A percentile compares a stretch with the other conserved stretches of the same genome.
These are phyloP conservation scores for Clitopilus hobsonii DNA, from an alignment of 768 basidiomycete genomes.

Conservation along the genomic window DNA sequence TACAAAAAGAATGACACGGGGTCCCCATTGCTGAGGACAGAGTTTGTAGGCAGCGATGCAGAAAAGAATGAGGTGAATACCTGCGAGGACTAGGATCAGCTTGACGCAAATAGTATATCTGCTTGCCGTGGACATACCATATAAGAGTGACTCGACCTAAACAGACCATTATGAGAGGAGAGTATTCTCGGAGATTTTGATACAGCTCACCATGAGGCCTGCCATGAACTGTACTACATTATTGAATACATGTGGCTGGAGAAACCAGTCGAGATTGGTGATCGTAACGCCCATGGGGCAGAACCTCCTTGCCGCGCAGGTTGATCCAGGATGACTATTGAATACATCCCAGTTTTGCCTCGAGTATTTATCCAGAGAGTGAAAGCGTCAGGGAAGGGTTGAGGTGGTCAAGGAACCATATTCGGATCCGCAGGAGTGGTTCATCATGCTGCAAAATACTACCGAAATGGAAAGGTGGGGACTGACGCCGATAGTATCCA, in stretches of 20 bases:
- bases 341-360: too few relatives aligned
- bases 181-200: too few relatives aligned
- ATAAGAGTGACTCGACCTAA: neutral
- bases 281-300: neutral
- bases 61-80: slow-evolving; percentile 32
- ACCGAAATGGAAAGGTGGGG: neutral
- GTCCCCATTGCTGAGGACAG: slow-evolving; percentile 15
- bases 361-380: too few relatives aligned
- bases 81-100: slow-evolving; percentile 9
- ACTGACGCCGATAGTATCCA: neutral
- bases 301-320: too few relatives aligned
- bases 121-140: neutral
- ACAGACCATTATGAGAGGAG: too few relatives aligned
- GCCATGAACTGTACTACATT: neutral
- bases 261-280: neutral
- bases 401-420: neutral
- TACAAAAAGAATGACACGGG: slow-evolving; percentile 24
- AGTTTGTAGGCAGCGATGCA: slow-evolving; percentile 30
- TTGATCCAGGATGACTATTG: too few relatives aligned
- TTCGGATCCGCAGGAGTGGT: neutral
- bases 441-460: neutral
- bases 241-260: neutral
- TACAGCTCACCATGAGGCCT: neutral
- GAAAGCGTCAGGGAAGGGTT: too few relatives aligned
- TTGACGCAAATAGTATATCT: neutral